Base-by-base conservation (phyloP, 495 filamentous ascomycete species). In the Aspergillus asperescens region DNA sequence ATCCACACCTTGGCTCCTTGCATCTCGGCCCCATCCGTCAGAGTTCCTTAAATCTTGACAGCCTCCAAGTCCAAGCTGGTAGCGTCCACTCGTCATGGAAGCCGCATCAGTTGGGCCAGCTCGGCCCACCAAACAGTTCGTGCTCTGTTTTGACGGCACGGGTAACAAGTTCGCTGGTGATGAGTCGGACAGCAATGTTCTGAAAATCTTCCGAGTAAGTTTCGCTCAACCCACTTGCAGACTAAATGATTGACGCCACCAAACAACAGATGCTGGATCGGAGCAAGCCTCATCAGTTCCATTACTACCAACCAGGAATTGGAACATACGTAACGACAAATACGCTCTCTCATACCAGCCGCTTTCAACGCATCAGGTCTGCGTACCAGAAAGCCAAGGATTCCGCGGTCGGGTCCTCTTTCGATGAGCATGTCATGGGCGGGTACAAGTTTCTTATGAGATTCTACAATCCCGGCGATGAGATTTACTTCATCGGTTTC, bases 61-160 rank as follows among this genome's bases (percentile, higher is more conserved):
- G 13, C 34, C 28, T 34, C 31, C n/a, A n/a, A n/a, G n/a, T n/a
- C 22, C 32, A 8, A 37, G 19, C 22, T 18, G 22, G 19, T 4
- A 31, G 22, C 18, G 15, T 23, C 16, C 12, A 12, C 10, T 25
- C 31, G 10, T 10, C 10, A 51, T 51, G 48, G 48, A 51, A 23
- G 48, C 4, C 38, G 24, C 13, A 25, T n/a, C 9, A 1, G 29
- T 42, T 42, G 48, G 48, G 25, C 48, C 48, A 24, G 23, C 10
- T 10, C 48, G 27, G 48, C 48, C 39, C 5, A 34, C 10, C 27
- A 50, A 34, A 38, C 77, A 79, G 50, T 77, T 94, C 40, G 81
- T 95, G 15, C 73, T 95, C 4, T 94, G 89, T 60, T 95, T 95
- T 52, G 90, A 95, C 63, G 90, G 90, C 20, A 95, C 90, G 0